Percentiles rank a stretch among this genome's conserved stretches.
Conservation (phyloP, 768 basidiomycete species). For the Pleurotus tuber-regium region DNA sequence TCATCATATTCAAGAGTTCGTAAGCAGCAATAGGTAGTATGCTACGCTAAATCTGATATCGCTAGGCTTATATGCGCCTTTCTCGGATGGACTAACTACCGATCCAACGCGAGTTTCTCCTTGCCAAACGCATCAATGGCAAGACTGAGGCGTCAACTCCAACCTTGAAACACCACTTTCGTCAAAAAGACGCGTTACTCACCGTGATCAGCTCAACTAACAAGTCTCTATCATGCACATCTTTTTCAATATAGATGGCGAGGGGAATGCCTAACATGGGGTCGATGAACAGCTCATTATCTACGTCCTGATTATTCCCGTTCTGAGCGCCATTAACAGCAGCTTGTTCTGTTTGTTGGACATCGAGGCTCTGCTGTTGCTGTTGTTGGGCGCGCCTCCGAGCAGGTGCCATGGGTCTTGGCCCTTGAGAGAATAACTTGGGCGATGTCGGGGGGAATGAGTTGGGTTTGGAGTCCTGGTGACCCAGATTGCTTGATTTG, state of each 20-base stretch:
- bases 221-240: conserved; percentile 66
- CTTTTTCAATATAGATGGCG: conserved; percentile 76
- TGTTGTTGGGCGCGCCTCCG: conserved; percentile 56
- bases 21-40: too few relatives aligned
- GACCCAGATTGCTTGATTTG: conserved; percentile 9
- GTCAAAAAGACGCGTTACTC: conserved; percentile 28
- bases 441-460: conserved; percentile 17
- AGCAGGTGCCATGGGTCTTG: conserved; percentile 83
- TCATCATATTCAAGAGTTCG: too few relatives aligned
- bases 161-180: not conserved
- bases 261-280: conserved; percentile 80
- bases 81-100: too few relatives aligned
- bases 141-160: not conserved
- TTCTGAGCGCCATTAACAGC: conserved; percentile 24
- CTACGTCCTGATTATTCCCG: conserved; percentile 32
- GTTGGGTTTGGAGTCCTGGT: conserved; percentile 49
- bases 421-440: conserved; percentile 34
- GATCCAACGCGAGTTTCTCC: not conserved
- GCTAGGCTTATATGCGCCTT: too few relatives aligned
- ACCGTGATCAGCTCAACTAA: conserved; percentile 68
- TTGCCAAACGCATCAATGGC: not conserved
- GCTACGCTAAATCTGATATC: too few relatives aligned
- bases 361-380: conserved; percentile 20
- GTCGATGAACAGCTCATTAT: conserved; percentile 68
- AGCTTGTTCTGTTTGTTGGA: conserved; percentile 34